Percentiles rank a stretch among this genome's conserved stretches.
Evolutionary conservation across 805 yeast species (phyloP).

Genomic region (Diddensiella caesifluorescens): DNA sequence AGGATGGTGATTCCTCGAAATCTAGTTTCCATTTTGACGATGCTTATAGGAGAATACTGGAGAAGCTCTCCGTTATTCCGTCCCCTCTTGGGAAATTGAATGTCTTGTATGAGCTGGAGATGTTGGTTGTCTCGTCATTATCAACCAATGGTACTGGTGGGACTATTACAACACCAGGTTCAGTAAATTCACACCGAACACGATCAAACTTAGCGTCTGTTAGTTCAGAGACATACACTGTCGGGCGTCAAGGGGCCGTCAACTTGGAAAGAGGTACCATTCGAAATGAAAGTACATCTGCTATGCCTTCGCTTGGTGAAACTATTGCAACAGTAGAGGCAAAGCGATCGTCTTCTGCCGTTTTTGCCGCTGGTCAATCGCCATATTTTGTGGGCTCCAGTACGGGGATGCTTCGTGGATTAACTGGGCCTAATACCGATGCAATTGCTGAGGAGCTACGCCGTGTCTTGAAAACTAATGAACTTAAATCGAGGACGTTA

Average conservation of each 20-base stretch:
- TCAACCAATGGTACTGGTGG: constrained; percentile 6
- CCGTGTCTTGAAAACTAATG: constrained; percentile 21
- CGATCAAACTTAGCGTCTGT: constrained; percentile 19
- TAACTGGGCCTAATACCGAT: constrained; percentile 26
- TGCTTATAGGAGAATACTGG: constrained; percentile 23
- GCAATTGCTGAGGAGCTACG: constrained; percentile 33
- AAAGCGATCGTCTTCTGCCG: constrained; percentile 20
- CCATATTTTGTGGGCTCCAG: constrained; percentile 4
- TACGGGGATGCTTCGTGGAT: background rate
- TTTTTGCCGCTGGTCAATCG: constrained; percentile 6
- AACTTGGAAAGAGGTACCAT: background rate
- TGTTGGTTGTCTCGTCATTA: constrained; percentile 25
- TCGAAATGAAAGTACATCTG: constrained; percentile 6
- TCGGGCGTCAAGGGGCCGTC: background rate
- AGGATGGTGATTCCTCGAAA: background rate
- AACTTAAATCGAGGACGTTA: constrained; percentile 30
- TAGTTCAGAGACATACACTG: constrained; percentile 18
- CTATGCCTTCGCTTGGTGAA: constrained; percentile 21
- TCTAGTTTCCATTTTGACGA: constrained; percentile 20
- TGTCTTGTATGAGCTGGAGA: constrained; percentile 24
- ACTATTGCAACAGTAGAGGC: constrained; percentile 25
- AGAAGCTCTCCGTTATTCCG: constrained; percentile 22
- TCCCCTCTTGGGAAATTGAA: constrained; percentile 27
- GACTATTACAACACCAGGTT: constrained; percentile 18
- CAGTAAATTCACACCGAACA: constrained; percentile 17